Conservation (phyloP, 805 yeast species). For the Pichia cabralensis region DNA sequence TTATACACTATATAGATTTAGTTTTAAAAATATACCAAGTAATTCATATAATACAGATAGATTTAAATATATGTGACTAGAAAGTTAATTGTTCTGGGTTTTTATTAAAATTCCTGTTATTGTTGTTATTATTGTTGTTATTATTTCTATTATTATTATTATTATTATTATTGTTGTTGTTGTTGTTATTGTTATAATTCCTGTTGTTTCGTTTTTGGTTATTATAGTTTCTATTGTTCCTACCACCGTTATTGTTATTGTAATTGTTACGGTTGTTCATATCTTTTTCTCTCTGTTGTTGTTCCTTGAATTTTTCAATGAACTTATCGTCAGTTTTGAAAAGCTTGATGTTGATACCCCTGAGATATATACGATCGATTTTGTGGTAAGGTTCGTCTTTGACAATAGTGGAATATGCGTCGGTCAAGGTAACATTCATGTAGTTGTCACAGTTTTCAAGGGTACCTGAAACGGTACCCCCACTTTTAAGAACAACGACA, state of each 20-base stretch:
- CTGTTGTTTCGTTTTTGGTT: conserved; percentile 16
- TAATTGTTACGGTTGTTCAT: conserved; percentile 13
- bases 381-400: conserved; percentile 53
- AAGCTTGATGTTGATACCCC: conserved; percentile 77
- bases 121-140: no score
- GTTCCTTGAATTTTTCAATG: conserved; percentile 68
- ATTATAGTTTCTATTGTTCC: conserved; percentile 20
- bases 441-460: conserved; percentile 82
- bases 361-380: conserved; percentile 65
- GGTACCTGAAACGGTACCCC: conserved; percentile 80
- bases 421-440: conserved; percentile 84
- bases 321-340: conserved; percentile 67
- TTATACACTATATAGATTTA: no score
- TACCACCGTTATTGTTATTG: conserved; percentile 5
- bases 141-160: no score
- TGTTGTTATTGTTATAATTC: not conserved
- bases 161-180: no score
- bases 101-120: no score
- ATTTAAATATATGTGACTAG: no score
- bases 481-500: conserved; percentile 82
- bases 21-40: no score
- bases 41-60: no score
- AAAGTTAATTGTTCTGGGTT: no score
- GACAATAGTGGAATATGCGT: conserved; percentile 60
- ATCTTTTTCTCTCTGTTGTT: conserved; percentile 33